These are phyloP conservation scores for Laguncularia racemosa DNA, from an alignment of 345 rosid genomes.

Conservation along the genomic window DNA sequence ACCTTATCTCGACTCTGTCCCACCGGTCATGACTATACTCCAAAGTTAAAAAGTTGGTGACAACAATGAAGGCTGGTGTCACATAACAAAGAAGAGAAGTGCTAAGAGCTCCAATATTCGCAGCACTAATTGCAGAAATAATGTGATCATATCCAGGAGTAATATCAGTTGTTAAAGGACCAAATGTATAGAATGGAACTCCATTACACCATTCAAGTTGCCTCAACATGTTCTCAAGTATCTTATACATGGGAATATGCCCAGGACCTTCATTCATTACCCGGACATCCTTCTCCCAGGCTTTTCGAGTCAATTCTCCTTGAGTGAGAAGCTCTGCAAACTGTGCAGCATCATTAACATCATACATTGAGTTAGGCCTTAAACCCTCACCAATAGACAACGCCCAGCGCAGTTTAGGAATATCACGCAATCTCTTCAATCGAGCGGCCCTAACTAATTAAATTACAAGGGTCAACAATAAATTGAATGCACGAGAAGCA, in stretches of 20 bases:
- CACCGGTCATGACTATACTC: no score
- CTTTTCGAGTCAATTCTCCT: conserved; percentile 96
- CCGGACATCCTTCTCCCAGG: conserved; percentile 98
- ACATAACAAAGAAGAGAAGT: conserved; percentile 97
- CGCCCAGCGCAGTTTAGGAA: no score
- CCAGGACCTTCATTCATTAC: conserved; percentile 99
- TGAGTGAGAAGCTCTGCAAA: conserved; percentile 98
- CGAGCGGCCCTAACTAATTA: no score
- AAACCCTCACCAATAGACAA: conserved; percentile 94
- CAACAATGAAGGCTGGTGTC: no score
- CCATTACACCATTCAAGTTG: conserved; percentile 99
- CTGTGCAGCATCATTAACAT: conserved; percentile 98
- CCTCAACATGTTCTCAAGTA: conserved; percentile 95
- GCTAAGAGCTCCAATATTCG: no score
- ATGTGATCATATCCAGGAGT: conserved; percentile 99
- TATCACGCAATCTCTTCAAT: no score
- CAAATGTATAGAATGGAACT: no score
- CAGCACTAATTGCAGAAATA: conserved; percentile 96
- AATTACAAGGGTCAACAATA: no score
- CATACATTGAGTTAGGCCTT: conserved; percentile 95
- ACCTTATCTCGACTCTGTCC: no score
- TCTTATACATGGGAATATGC: no score
- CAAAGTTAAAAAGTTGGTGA: no score
- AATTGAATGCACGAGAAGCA: no score
- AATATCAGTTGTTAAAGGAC: conserved; percentile 93